Evolutionary conservation across 2,329 filamentous ascomycete species (phyloP).

Genomic region (Penicillium psychrosexuale): DNA sequence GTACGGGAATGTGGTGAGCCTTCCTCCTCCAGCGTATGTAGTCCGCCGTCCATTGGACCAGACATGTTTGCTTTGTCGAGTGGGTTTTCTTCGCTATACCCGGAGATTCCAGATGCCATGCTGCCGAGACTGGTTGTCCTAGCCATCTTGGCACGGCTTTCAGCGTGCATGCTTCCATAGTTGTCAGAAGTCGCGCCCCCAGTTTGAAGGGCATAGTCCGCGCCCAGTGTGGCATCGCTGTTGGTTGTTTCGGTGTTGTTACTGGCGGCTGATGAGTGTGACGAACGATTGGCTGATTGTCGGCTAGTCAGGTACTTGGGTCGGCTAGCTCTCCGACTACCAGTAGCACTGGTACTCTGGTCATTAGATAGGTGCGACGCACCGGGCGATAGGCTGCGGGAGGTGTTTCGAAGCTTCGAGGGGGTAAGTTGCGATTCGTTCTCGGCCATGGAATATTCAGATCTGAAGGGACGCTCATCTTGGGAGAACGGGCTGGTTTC

Average conservation of each 20-base stretch:
- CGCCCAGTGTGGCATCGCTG: slow-evolving; percentile 71
- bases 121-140: slow-evolving; percentile 84
- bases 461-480: slow-evolving; percentile 22
- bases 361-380: slow-evolving; percentile 28
- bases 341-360: slow-evolving; percentile 24
- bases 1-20: slow-evolving; percentile 33
- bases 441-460: slow-evolving; percentile 20
- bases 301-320: slow-evolving; percentile 57
- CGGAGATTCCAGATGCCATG: slow-evolving; percentile 71
- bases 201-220: slow-evolving; percentile 78
- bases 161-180: slow-evolving; percentile 19
- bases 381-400: slow-evolving; percentile 30
- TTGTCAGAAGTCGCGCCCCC: slow-evolving; percentile 66
- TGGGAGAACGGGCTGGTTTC: slow-evolving; percentile 23
- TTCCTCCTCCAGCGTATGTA: slow-evolving; percentile 60
- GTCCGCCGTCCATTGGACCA: slow-evolving; percentile 43
- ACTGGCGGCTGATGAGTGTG: slow-evolving; percentile 54
- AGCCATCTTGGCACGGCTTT: slow-evolving; percentile 53
- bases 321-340: slow-evolving; percentile 41
- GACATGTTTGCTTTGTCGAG: slow-evolving; percentile 45
- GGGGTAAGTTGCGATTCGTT: slow-evolving; percentile 28
- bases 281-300: slow-evolving; percentile 57
- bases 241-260: slow-evolving; percentile 58
- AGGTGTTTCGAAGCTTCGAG: slow-evolving; percentile 25
- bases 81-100: slow-evolving; percentile 50